Conservation (phyloP, 2,329 filamentous ascomycete genomes). For the Pyricularia sp. region DNA sequence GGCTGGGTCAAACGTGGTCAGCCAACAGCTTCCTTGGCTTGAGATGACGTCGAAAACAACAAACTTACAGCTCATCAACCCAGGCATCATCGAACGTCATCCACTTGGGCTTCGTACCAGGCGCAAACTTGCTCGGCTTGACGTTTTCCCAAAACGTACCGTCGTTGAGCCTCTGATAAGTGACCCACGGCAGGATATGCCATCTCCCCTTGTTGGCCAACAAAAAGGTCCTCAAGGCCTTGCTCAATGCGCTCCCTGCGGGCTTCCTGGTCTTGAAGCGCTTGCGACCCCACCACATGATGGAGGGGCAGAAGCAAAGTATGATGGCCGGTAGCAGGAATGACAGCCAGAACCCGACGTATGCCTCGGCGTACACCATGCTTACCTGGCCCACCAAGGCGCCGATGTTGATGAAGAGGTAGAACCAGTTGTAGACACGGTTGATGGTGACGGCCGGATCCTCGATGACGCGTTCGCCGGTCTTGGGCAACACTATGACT, state of each 20-base stretch:
- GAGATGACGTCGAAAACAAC: background rate
- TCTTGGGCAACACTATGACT: slow-evolving; percentile 35
- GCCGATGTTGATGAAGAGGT: slow-evolving; percentile 47
- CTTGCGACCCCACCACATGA: slow-evolving; percentile 37
- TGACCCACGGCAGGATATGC: slow-evolving; percentile 6
- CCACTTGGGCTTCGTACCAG: slow-evolving; percentile 6
- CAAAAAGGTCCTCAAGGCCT: slow-evolving; percentile 35
- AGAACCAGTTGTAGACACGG: slow-evolving; percentile 57
- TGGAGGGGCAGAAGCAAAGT: slow-evolving; percentile 40
- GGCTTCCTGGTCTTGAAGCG: slow-evolving; percentile 38
- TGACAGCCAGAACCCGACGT: slow-evolving; percentile 50
- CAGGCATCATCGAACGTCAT: slow-evolving; percentile 64
- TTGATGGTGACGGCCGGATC: slow-evolving; percentile 50
- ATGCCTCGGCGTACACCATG: slow-evolving; percentile 52
- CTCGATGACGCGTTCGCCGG: slow-evolving; percentile 50
- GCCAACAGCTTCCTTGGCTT: background rate
- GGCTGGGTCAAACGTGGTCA: slow-evolving; percentile 9
- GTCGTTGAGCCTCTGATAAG: slow-evolving; percentile 6
- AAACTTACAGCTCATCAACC: slow-evolving; percentile 54
- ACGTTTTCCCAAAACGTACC: slow-evolving; percentile 10
- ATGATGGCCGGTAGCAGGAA: slow-evolving; percentile 45
- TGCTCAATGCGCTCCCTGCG: slow-evolving; percentile 46
- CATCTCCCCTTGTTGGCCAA: slow-evolving; percentile 7
- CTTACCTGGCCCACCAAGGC: slow-evolving; percentile 38
- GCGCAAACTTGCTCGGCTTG: slow-evolving; percentile 8